Base-by-base conservation (phyloP, 441 rosid genomes). In the Isatis lusitanica region DNA sequence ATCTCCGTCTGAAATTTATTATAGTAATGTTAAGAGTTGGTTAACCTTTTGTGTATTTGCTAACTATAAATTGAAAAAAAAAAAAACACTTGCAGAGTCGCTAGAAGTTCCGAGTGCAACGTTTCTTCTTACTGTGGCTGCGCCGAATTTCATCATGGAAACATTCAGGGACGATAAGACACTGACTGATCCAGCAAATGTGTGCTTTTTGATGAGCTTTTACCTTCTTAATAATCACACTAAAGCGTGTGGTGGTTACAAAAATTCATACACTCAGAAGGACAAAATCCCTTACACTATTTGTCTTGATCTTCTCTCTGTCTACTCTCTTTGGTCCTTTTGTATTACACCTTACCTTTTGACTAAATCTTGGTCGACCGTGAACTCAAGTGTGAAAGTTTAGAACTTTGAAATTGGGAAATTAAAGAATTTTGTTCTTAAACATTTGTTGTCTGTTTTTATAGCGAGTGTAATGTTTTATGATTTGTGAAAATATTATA, bases 261-360 rank as follows among this genome's bases (percentile, higher is more conserved):
- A 71, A 30, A 71, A 51, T n/a, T 28, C 68, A 12, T 62, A 39
- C 24, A 50, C 62, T 28, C 43, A 71, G 3, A 71, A 50, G 15
- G 68, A 71, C 18, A 61, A 51, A 38, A 28, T 26, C 62, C 16
- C 75, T 61, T 71, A 12, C 62, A 62, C 75, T 6, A 71, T 62
- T 17, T 71, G 61, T 62, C 42, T 71, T 40, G 5, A 0, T 13
- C 18, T 39, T 11, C 42, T 61, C 12, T 9, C 0, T 24, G 2
- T 59, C 13, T 60, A 70, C 38, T 16, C 66, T 58, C 0, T 12
- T 9, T 47, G 63, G 44, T 24, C 18, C 36, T 10, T 2, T 11
- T 40, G 1, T 4, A 13, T 39, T 39, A 33, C 6, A 33, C 7
- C 8, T 33, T 33, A 6, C 42, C 12, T 3, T 38, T 38, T 9